Evolutionary conservation across 768 basidiomycete genomes (phyloP), one percentile per base, ranked within the genome.

Genomic region (Chiua virens): DNA sequence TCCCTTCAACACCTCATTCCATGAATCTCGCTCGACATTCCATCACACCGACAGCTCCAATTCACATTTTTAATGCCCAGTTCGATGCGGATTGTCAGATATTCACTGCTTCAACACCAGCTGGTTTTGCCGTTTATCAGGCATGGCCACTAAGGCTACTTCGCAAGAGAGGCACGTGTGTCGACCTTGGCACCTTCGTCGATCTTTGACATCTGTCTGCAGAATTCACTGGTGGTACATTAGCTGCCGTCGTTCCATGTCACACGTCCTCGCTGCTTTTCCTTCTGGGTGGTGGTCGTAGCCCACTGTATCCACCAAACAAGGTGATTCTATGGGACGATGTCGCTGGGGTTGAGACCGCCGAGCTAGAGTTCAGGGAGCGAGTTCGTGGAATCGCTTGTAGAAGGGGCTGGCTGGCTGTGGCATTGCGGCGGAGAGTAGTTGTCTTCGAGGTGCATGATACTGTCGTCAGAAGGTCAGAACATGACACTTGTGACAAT

Each of bases 301-400:
- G 89, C 66, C 92, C 92, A 27, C 79, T 87, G 10, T 95, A 93
- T 70, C 89, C 93, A 25, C 89, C 87, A 25, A 95, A 95, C 72
- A 95, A 96, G 73, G 89, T 94, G 47, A 77, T 95, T 56, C 67
- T 96, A 47, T 95, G 91, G 91, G 88, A 95, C 68, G 92, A 92
- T 70, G 79, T 78, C 4, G 71, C 80, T 4, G 82, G 81, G n/a
- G 73, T 74, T 53, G 89, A 93, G 65, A 87, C 92, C 43, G 90
- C 89, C 34, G 91, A 94, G 67, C 78, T 95, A 52, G 92, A 94
- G 71, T 95, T 96, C 64, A 78, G 88, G 61, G 92, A 93, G 70
- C 76, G 79, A 51, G 91, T 92, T 1, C 77, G 88, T 50, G 90
- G 90, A 1, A 68, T 93, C 42, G 85, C 85, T 5, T 91, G 89